A percentile compares a stretch with the other conserved stretches of the same genome.
Conservation (phyloP, 148 eudicot genomes). For the Cornus controversa region DNA sequence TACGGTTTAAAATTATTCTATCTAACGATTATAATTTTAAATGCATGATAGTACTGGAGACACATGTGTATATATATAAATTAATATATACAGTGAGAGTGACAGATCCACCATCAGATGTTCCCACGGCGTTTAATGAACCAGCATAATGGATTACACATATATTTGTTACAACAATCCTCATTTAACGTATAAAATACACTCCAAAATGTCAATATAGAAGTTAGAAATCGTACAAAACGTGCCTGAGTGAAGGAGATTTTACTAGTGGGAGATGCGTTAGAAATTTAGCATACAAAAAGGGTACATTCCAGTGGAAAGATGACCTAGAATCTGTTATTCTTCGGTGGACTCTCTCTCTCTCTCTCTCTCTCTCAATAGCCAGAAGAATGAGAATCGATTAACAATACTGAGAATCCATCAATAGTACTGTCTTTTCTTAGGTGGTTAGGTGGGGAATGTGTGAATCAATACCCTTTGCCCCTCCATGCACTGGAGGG, state of each 20-base stretch:
- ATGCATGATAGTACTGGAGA: no score
- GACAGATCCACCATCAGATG: slow-evolving; percentile 3
- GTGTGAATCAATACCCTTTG: background rate
- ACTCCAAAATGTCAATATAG: background rate
- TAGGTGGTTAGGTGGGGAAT: background rate
- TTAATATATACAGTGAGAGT: background rate
- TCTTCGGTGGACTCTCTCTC: no score
- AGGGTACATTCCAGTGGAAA: slow-evolving; percentile 13
- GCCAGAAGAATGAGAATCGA: no score
- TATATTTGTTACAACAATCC: background rate
- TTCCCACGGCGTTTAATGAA: background rate
- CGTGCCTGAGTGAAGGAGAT: background rate
- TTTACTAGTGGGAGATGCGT: slow-evolving; percentile 14
- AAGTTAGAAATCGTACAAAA: slow-evolving; percentile 6
- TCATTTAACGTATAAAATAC: background rate
- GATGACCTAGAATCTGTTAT: slow-evolving; percentile 13
- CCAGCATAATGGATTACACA: slow-evolving; percentile 16
- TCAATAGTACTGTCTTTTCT: background rate
- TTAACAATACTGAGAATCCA: background rate
- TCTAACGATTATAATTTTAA: no score
- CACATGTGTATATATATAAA: no score
- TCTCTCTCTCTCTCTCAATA: no score
- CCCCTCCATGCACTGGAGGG: background rate
- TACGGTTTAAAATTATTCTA: no score
- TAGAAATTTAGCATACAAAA: background rate